phyloP scores from a whole-genome alignment of 495 filamentous ascomycete genomes.

The Penicillium maclennaniae region DNA sequence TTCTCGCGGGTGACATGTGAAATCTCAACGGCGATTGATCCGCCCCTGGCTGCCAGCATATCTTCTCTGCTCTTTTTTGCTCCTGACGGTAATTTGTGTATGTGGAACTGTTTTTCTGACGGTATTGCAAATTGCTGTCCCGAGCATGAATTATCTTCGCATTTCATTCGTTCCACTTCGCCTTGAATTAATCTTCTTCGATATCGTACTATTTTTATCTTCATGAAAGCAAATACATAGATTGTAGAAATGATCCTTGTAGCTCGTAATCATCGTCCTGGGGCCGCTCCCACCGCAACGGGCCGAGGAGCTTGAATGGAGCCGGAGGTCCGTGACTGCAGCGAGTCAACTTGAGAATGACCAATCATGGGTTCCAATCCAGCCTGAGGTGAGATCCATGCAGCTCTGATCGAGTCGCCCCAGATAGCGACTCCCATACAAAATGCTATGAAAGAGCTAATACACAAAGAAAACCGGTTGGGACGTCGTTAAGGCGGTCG shows the following conservation, averaged over 20 bases:
- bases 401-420: not conserved
- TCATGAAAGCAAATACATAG: not conserved
- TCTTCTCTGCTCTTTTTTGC: constrained; percentile 4
- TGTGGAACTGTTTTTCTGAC: constrained; percentile 4
- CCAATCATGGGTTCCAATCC: constrained; percentile 4
- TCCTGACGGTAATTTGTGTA: not conserved
- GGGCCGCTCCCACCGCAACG: not conserved
- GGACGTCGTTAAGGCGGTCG: constrained; percentile 2
- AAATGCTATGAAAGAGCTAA: not conserved
- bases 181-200: constrained; percentile 4
- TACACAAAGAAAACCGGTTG: not conserved
- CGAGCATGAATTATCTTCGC: constrained; percentile 14
- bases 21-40: constrained; percentile 3
- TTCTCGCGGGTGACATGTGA: constrained; percentile 4
- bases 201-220: not conserved
- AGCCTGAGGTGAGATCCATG: not conserved
- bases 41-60: constrained; percentile 11
- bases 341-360: not conserved
- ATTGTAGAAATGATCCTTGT: not conserved
- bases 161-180: constrained; percentile 10
- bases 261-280: not conserved
- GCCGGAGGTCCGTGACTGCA: constrained; percentile 8
- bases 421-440: not conserved
- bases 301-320: constrained; percentile 8
- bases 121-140: constrained; percentile 10